Percentiles rank a stretch among this genome's conserved stretches.
Evolutionary conservation across 352 stramenopile species (phyloP).

Genomic region (Pythium chondricola): DNA sequence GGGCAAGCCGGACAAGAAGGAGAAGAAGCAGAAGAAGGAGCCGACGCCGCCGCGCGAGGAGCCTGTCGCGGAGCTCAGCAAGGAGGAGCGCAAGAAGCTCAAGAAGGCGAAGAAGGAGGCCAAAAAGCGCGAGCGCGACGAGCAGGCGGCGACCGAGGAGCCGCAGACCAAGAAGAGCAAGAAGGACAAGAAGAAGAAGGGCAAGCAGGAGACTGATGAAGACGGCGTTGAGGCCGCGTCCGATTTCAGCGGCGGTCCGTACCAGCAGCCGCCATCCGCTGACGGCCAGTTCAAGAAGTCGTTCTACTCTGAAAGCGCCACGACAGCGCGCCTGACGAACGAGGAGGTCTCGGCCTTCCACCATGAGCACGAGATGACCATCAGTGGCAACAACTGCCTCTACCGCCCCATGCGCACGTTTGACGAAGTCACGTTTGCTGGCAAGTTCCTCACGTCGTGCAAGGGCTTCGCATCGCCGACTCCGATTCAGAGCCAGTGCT

Average conservation of each 20-base stretch:
- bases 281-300: slow-evolving; percentile 79
- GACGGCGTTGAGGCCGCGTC: slow-evolving; percentile 14
- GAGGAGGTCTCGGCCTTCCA: slow-evolving; percentile 84
- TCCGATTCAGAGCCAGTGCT: slow-evolving; percentile 98
- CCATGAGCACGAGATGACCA: slow-evolving; percentile 75
- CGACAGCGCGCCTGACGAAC: slow-evolving; percentile 69
- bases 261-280: slow-evolving; percentile 53
- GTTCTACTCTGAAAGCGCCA: slow-evolving; percentile 76
- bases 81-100: slow-evolving; percentile 19
- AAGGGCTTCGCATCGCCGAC: slow-evolving; percentile 90
- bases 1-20: slow-evolving; percentile 31
- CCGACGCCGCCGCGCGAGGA: slow-evolving; percentile 31
- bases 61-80: slow-evolving; percentile 25
- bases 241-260: slow-evolving; percentile 68
- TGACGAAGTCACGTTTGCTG: slow-evolving; percentile 60
- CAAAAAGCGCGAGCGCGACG: slow-evolving; percentile 31
- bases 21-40: slow-evolving; percentile 29
- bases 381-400: slow-evolving; percentile 81
- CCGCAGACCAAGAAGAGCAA: slow-evolving; percentile 10
- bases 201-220: slow-evolving; percentile 9
- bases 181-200: slow-evolving; percentile 46
- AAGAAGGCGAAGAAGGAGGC: slow-evolving; percentile 38
- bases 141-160: background rate
- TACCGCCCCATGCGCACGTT: slow-evolving; percentile 81
- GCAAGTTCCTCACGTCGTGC: slow-evolving; percentile 86